Evolutionary conservation across 345 rosid species (phyloP), one percentile per base, ranked within the genome.

Genomic region (Populus deltoides): DNA sequence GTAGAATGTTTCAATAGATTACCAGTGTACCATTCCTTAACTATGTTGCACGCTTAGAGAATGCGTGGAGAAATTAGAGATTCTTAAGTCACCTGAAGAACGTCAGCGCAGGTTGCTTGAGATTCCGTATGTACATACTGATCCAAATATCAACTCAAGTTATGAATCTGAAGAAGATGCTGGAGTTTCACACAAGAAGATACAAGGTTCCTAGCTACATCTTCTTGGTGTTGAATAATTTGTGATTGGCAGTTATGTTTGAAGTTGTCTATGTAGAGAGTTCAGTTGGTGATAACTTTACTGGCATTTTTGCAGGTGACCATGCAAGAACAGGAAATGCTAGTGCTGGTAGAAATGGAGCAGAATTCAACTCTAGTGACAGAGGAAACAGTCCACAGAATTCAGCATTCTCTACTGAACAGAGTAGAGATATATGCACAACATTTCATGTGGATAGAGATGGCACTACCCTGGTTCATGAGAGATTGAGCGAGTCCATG

Each of bases 41-140:
- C 95, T 8, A 69, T 82, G 78, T 74, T 89, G 84, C 88, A 93
- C 99, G 87, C 91, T 88, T 77, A 89, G 91, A 85, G 98, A 91
- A 89, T 92, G 82, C 70, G 76, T 91, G 25, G 97, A 91, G 88
- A 93, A 91, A 85, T 82, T 93, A 83, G 89, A 88, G 88, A 90
- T 89, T 77, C 85, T 96, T 80, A 81, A 86, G 68, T 93, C 97
- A 29, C 88, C 89, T 20, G 87, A 86, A 83, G 98, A 90, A 80
- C 89, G 83, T 41, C 90, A 90, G 79, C 88, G 91, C 73, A 88
- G 92, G 85, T 74, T 90, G 81, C 83, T 76, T 75, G 97, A 89
- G 79, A 81, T 85, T 81, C 94, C 94, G 25, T 83, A 82, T 69
- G 87, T 96, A 41, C 98, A 93, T 72, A 33, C 86, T 25, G 98